Base-by-base conservation (phyloP, 2,329 filamentous ascomycete species). In the Verticillium klebahnii region DNA sequence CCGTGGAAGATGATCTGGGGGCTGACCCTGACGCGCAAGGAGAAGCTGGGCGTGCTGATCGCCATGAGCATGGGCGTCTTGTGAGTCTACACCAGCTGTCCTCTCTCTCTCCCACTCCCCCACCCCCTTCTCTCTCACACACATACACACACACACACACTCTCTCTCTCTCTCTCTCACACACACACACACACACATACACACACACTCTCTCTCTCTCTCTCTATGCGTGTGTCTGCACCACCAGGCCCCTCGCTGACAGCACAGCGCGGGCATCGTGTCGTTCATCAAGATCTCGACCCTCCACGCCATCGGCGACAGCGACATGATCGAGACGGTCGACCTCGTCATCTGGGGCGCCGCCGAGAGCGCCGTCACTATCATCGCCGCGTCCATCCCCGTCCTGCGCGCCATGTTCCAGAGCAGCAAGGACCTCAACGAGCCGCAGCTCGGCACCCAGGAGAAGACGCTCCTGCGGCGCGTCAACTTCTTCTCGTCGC, bases 51-150 rank as follows among this genome's bases (percentile, higher is more conserved):
- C 4, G 75, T 77, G 0, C 65, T 73, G 11, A 64, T 76, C 1
- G 77, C 77, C 9, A 79, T 80, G 78, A 77, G 75, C 64, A 74
- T 79, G 68, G 77, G 77, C 1, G 61, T 79, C 2, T 75, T 79
- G 75, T 77, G 67, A 66, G 73, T 34, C 54, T 54, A 2, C 50
- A 8, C 23, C 36, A 39, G 25, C 25, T 25, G 25, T 25, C 25
- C 25, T 37, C 8, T 36, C 4, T 23, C 25, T 29, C 29, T 45
- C 12, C n/a, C n/a, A n/a, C n/a, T n/a, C n/a, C n/a, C n/a, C n/a
- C n/a, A n/a, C n/a, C n/a, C n/a, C n/a, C n/a, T n/a, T 17, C 5
- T 55, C 15, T 34, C 23, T 2, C 23, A 23, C 23, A 23, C 2
- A 23, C 1, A 23, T 2, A 23, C 23, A 23, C 23, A 23, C n/a